These are phyloP conservation scores for Candida freyschussii DNA, from an alignment of 1,139 yeast genomes.

Conservation along the genomic window DNA sequence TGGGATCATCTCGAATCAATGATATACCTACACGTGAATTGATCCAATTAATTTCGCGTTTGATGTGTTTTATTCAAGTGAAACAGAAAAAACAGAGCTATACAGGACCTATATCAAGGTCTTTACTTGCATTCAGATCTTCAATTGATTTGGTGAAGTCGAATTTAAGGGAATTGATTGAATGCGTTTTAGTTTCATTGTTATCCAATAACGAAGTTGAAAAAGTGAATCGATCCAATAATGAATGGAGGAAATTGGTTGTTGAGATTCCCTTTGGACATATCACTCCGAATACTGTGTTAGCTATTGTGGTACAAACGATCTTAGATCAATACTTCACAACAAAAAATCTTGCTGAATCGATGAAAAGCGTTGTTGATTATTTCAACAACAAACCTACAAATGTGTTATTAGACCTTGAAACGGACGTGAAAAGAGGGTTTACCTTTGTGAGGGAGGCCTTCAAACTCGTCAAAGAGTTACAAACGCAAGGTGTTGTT, in stretches of 20 bases:
- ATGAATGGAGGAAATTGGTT: constrained; percentile 56
- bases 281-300: constrained; percentile 18
- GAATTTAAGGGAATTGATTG: constrained; percentile 51
- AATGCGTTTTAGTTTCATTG: constrained; percentile 47
- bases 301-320: constrained; percentile 17
- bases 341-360: constrained; percentile 2
- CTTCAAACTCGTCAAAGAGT: constrained; percentile 35
- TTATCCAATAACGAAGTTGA: constrained; percentile 51
- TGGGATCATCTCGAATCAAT: constrained; percentile 32
- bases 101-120: constrained; percentile 67
- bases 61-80: constrained; percentile 51
- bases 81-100: constrained; percentile 49
- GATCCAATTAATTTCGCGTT: constrained; percentile 50
- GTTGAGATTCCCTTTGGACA: constrained; percentile 55
- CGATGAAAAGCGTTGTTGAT: constrained; percentile 9
- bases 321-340: constrained; percentile 13
- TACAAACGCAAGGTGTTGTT: constrained; percentile 30
- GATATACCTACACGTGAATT: constrained; percentile 31
- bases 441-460: constrained; percentile 40
- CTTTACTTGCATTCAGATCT: constrained; percentile 61
- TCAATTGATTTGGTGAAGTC: constrained; percentile 51
- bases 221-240: constrained; percentile 37
- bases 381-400: constrained; percentile 23
- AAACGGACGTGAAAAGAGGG: constrained; percentile 39
- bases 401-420: constrained; percentile 27